Evolutionary conservation across 148 eudicot genomes (phyloP), one percentile per base, ranked within the genome.

Genomic region (Camellia sinensis): DNA sequence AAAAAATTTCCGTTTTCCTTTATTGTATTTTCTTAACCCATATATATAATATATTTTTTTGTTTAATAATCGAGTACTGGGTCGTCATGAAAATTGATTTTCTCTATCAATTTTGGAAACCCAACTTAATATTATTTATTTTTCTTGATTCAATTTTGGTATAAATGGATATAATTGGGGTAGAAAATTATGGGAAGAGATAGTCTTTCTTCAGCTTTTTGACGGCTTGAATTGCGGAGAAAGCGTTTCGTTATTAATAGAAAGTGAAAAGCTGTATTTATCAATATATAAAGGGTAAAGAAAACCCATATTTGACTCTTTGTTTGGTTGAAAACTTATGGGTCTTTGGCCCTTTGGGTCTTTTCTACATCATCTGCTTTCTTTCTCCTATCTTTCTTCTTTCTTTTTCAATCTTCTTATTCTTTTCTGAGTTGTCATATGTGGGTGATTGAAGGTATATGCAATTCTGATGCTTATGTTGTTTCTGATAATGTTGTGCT

Each of bases 171-270:
- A 54, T 84, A 75, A 79, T 54, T 54, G 57, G 57, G 44, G 57
- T 82, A 78, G 73, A 79, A 63, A 59, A 37, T 78, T 41, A 72
- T 62, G 74, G 67, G 75, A 41, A 21, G 70, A 67, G 44, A 19
- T 45, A 41, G 9, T 43, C 40, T 1, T 37, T 68, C 46, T 57
- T 76, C 65, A 72, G 72, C 78, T 87, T 80, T 78, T 61, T 65
- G 67, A 80, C 66, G 6, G 80, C 89, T 85, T 52, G 75, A 82
- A 78, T 85, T 80, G 69, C 76, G 87, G 89, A 79, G 80, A 78
- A 78, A 83, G 71, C 60, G 66, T 48, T 80, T 74, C 70, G 66
- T 84, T 71, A 79, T 79, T 69, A 17, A 67, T 48, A 65, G 74
- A 66, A 81, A 65, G 77, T 65, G 54, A 43, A 75, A 80, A 77